A percentile compares a stretch with the other conserved stretches of the same genome.
These are phyloP conservation scores for Wallacemonas sp. DNA, from an alignment of 208 protist species.

Conservation along the genomic window DNA sequence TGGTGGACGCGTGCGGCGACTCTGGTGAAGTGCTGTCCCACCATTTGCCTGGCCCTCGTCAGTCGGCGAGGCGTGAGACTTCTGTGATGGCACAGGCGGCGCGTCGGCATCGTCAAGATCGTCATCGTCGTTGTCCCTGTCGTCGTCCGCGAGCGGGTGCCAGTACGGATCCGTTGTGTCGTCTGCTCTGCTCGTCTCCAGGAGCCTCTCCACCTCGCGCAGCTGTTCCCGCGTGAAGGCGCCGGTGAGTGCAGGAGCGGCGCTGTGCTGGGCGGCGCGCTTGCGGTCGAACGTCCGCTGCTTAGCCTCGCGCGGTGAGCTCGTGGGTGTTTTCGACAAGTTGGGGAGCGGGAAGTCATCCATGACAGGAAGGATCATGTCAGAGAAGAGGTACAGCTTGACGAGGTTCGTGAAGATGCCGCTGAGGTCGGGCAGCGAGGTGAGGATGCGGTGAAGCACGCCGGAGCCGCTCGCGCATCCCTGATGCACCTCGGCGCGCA, in stretches of 20 bases:
- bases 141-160: too few relatives aligned
- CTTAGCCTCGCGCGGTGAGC: conserved; percentile 24
- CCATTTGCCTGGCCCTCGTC: not conserved
- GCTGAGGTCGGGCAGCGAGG: conserved; percentile 71
- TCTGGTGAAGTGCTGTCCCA: too few relatives aligned
- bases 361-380: conserved; percentile 82
- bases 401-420: conserved; percentile 60
- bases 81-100: too few relatives aligned
- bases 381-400: conserved; percentile 64
- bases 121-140: not conserved
- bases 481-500: conserved; percentile 61
- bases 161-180: too few relatives aligned
- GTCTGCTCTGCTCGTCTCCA: not conserved
- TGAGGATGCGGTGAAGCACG: conserved; percentile 77
- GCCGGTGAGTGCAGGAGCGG: conserved; percentile 1
- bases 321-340: conserved; percentile 52
- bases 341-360: conserved; percentile 86
- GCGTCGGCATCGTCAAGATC: not conserved
- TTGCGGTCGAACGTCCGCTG: conserved; percentile 55
- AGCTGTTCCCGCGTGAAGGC: conserved; percentile 15
- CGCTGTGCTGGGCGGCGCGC: conserved; percentile 45
- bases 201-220: not conserved
- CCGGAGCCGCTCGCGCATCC: conserved; percentile 48
- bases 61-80: too few relatives aligned
- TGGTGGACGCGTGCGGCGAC: not conserved